Conservation (phyloP, 495 filamentous ascomycete species). For the Geoglossum glabrum region DNA sequence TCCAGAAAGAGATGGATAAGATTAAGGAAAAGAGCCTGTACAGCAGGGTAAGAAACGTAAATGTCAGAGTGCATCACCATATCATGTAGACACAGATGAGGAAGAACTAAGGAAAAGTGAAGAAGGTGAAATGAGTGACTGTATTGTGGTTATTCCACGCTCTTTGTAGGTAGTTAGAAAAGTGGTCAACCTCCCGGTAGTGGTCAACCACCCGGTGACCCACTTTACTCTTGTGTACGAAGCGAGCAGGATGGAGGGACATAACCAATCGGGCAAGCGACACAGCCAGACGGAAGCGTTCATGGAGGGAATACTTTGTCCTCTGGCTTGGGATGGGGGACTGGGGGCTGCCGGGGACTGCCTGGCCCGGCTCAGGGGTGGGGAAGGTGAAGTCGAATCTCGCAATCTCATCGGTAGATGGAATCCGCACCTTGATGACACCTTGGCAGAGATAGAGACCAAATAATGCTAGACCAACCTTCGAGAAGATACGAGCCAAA, state of each 20-base stretch:
- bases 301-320: neutral
- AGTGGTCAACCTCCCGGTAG: conserved; percentile 8
- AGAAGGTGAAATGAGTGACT: neutral
- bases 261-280: conserved; percentile 19
- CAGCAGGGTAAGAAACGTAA: too few relatives aligned
- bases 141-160: neutral
- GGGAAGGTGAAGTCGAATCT: neutral
- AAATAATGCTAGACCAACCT: neutral
- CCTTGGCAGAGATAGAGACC: neutral
- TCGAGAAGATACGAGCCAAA: neutral
- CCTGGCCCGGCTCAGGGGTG: neutral
- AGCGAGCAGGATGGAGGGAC: conserved; percentile 21
- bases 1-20: too few relatives aligned
- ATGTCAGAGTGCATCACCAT: neutral
- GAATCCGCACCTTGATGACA: neutral
- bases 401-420: neutral
- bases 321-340: conserved; percentile 3
- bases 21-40: neutral
- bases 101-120: neutral
- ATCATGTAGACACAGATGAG: neutral
- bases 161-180: conserved; percentile 9
- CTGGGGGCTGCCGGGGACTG: conserved; percentile 13
- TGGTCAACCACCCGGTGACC: conserved; percentile 24
- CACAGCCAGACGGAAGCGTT: conserved; percentile 16
- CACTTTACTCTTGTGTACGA: conserved; percentile 29